A percentile compares a stretch with the other conserved stretches of the same genome.
phyloP scores from a whole-genome alignment of 2,329 filamentous ascomycete species.

The Talaromyces sp. region DNA sequence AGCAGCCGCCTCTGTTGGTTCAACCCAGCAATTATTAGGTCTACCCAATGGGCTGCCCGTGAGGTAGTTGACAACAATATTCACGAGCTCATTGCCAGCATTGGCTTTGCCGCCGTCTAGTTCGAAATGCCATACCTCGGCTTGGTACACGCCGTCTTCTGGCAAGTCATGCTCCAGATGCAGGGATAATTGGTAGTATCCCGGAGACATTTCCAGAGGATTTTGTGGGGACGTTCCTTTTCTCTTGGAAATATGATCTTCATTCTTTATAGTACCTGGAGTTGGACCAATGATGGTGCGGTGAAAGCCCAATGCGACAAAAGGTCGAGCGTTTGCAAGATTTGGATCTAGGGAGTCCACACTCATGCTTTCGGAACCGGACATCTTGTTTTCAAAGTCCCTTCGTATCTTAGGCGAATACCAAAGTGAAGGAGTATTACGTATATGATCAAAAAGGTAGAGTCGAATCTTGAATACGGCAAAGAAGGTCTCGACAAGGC shows the following conservation, averaged over 20 bases:
- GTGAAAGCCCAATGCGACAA: neutral
- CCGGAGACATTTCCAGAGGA: neutral
- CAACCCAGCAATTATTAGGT: neutral
- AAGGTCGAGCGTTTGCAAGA: neutral
- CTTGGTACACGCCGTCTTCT: too few species aligned
- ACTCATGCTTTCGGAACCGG: neutral
- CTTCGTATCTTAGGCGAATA: neutral
- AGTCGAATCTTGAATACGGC: neutral
- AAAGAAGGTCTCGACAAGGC: neutral
- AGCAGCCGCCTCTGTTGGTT: neutral
- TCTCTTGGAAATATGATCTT: neutral
- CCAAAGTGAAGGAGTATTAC: too few species aligned
- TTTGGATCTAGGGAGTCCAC: neutral
- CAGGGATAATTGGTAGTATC: neutral
- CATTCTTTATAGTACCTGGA: too few species aligned
- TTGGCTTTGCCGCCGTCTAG: neutral
- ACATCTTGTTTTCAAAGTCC: neutral
- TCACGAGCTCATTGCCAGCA: neutral
- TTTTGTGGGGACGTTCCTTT: neutral
- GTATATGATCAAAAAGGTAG: neutral
- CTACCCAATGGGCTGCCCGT: neutral
- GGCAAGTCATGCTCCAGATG: neutral
- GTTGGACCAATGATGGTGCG: too few species aligned
- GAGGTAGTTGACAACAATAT: neutral
- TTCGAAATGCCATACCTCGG: neutral